Evolutionary conservation across 2,329 filamentous ascomycete genomes (phyloP).

Genomic region (Sporothrix inflata): DNA sequence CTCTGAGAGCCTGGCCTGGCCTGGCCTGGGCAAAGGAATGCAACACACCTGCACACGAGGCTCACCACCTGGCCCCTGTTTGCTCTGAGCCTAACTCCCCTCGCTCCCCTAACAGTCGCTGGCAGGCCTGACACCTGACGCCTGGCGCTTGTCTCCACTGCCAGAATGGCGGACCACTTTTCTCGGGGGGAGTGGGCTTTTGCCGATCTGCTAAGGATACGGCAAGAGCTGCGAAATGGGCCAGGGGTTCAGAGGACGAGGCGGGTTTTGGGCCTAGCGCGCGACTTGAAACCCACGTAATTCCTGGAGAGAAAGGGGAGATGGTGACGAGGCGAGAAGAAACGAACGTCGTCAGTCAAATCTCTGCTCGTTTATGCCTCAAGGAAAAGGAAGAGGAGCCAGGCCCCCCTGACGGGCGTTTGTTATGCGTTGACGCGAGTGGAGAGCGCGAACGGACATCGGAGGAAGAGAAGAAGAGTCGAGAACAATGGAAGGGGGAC

Average conservation of each 20-base stretch:
- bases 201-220: conserved; percentile 27
- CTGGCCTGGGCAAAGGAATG: background rate
- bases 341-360: conserved; percentile 1
- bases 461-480: background rate
- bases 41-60: too few species aligned
- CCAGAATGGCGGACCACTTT: background rate
- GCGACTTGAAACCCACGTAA: conserved; percentile 27
- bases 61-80: too few species aligned
- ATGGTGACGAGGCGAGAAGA: background rate
- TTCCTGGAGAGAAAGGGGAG: conserved; percentile 11
- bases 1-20: too few species aligned
- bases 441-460: conserved; percentile 1
- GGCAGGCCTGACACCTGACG: background rate
- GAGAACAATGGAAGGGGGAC: background rate
- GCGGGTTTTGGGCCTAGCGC: conserved; percentile 17
- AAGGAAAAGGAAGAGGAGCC: background rate
- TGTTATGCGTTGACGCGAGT: conserved; percentile 13
- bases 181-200: background rate
- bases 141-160: conserved; percentile 8
- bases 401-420: background rate
- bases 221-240: conserved; percentile 28
- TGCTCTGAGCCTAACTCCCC: background rate
- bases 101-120: too few species aligned
- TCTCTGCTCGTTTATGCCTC: conserved; percentile 20
- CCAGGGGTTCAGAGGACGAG: conserved; percentile 16